A percentile compares a stretch with the other conserved stretches of the same genome.
Evolutionary conservation across 371 early-diverging fungal genomes (phyloP).

Genomic region (Thermomucor indicae-seudaticae): DNA sequence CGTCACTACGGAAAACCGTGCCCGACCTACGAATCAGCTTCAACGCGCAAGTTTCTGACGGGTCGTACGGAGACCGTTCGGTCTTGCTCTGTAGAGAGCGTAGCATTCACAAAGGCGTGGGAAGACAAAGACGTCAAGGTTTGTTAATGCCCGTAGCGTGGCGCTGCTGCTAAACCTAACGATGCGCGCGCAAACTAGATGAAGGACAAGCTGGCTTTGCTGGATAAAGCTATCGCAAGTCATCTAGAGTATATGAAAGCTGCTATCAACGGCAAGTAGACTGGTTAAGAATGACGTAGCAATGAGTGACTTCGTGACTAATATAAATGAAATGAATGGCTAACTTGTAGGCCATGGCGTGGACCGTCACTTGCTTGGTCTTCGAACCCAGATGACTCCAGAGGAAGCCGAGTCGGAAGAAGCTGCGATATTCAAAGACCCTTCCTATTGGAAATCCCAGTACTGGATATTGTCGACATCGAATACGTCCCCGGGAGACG

Average conservation of each 20-base stretch:
- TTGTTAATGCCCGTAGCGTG: no score
- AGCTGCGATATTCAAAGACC: constrained; percentile 66
- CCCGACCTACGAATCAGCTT: constrained; percentile 84
- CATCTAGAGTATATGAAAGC: constrained; percentile 66
- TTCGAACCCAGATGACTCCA: constrained; percentile 78
- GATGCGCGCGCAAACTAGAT: no score
- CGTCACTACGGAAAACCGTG: constrained; percentile 63
- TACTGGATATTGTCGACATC: constrained; percentile 78
- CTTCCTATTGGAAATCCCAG: constrained; percentile 60
- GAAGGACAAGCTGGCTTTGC: constrained; percentile 49
- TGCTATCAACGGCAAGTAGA: constrained; percentile 57
- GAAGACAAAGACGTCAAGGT: constrained; percentile 46
- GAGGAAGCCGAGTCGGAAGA: constrained; percentile 54
- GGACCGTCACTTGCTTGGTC: constrained; percentile 85
- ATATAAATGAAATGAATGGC: no score
- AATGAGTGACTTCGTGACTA: constrained; percentile 39
- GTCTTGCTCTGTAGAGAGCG: constrained; percentile 58
- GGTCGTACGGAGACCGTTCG: constrained; percentile 90
- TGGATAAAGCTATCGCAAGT: constrained; percentile 60
- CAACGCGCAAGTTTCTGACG: constrained; percentile 73
- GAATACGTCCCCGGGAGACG: constrained; percentile 77
- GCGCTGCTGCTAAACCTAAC: no score
- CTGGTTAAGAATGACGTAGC: constrained; percentile 50
- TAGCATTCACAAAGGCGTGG: constrained; percentile 70
- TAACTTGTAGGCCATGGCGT: constrained; percentile 77